A percentile compares a stretch with the other conserved stretches of the same genome.
These are phyloP conservation scores for Trichoderma sp. DNA, from an alignment of 2,329 filamentous ascomycete species.

Conservation along the genomic window DNA sequence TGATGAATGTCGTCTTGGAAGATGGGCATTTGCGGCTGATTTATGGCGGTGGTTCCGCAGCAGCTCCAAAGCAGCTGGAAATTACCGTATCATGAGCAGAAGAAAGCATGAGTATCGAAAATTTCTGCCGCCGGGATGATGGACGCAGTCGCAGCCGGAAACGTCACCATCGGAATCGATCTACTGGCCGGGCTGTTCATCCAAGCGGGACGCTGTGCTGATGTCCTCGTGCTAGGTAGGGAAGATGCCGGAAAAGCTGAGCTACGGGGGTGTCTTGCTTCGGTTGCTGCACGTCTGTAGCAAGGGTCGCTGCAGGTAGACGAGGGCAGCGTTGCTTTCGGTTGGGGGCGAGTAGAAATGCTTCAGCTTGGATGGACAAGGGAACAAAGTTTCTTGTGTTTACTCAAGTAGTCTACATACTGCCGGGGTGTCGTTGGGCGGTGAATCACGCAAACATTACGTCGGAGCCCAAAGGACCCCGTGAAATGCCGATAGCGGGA, in stretches of 20 bases:
- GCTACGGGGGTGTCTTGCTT: not conserved
- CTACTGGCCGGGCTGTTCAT: slow-evolving; percentile 6
- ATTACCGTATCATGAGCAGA: slow-evolving; percentile 4
- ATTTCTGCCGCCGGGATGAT: slow-evolving; percentile 5
- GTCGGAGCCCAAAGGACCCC: slow-evolving; percentile 8
- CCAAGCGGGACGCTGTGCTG: slow-evolving; percentile 3
- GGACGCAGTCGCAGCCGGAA: slow-evolving; percentile 9
- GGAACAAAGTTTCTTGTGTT: not conserved
- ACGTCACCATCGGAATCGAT: slow-evolving; percentile 18
- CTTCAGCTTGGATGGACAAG: not conserved
- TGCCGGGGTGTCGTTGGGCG: slow-evolving; percentile 11
- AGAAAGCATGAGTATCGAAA: not conserved
- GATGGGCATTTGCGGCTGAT: slow-evolving; percentile 52
- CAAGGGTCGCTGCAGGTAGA: not conserved
- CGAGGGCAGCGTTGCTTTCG: not conserved
- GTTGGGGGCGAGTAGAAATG: not conserved
- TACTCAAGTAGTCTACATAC: not conserved
- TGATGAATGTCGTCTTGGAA: slow-evolving; percentile 52
- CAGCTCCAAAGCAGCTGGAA: slow-evolving; percentile 15
- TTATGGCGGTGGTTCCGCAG: slow-evolving; percentile 20
- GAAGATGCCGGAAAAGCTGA: not conserved
- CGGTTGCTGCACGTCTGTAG: slow-evolving; percentile 3
- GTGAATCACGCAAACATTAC: slow-evolving; percentile 21
- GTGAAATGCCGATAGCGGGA: slow-evolving; percentile 8
- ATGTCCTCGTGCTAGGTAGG: not conserved